Evolutionary conservation across 176 grass and related monocot genomes (phyloP).

Genomic region (Juncus inflexus): DNA sequence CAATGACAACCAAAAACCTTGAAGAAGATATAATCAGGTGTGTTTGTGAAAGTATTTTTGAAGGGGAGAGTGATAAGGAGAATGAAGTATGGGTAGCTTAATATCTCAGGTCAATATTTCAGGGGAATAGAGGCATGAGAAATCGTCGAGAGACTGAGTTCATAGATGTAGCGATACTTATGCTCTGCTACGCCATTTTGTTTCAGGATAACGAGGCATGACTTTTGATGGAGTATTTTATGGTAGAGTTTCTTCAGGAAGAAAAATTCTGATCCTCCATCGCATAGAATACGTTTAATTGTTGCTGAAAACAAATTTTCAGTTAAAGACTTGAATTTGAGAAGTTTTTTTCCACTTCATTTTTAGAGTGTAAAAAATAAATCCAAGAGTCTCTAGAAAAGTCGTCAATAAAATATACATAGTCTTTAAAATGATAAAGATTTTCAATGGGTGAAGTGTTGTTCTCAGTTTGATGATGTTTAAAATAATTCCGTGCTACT

Average conservation of each 20-base stretch:
- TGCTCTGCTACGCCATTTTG: conserved; percentile 1
- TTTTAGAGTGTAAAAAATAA: not conserved
- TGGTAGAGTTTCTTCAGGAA: not conserved
- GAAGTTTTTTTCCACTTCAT: not conserved
- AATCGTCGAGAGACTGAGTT: not conserved
- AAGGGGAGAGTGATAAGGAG: not conserved
- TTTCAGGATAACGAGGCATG: not conserved
- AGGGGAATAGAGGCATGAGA: not conserved
- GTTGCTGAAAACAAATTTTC: not conserved
- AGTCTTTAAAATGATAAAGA: not conserved
- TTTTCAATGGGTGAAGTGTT: not conserved
- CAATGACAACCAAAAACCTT: not conserved
- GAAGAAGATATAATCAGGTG: not conserved
- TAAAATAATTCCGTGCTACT: too few species aligned
- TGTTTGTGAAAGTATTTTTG: not conserved
- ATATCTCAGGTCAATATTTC: not conserved
- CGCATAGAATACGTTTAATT: not conserved
- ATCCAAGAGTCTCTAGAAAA: conserved; percentile 1
- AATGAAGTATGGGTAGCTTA: not conserved
- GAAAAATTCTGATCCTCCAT: not conserved
- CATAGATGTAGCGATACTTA: not conserved
- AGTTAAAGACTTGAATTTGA: not conserved
- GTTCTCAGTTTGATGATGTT: too few species aligned
- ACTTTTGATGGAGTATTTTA: not conserved
- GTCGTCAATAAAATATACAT: conserved; percentile 7